Evolutionary conservation across 345 rosid genomes (phyloP).

Genomic region (Laguncularia racemosa): DNA sequence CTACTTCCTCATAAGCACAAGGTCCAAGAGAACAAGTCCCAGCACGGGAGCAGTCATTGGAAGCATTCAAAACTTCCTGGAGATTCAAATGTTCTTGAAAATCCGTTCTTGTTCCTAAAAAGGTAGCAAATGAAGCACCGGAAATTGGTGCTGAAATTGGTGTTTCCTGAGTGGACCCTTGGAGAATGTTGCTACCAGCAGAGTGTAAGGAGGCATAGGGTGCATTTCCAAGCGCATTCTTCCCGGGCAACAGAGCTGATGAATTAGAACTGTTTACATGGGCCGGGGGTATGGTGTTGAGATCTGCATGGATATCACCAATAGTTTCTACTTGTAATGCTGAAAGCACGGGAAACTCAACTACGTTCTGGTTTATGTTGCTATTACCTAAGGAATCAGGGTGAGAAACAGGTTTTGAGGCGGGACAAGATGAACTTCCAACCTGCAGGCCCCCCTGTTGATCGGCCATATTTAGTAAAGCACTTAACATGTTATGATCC

Average conservation of each 20-base stretch:
- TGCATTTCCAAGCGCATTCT: slow-evolving; percentile 21
- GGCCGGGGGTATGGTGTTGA: slow-evolving; percentile 3
- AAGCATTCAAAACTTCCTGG: slow-evolving; percentile 19
- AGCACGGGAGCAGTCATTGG: slow-evolving; percentile 22
- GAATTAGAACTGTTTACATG: slow-evolving; percentile 9
- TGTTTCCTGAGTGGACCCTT: slow-evolving; percentile 19
- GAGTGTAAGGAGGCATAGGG: slow-evolving; percentile 11
- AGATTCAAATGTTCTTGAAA: slow-evolving; percentile 33
- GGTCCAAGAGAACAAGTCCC: slow-evolving; percentile 22
- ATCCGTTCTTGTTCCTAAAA: slow-evolving; percentile 24
- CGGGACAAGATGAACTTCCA: slow-evolving; percentile 11
- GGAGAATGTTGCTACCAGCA: too few relatives aligned
- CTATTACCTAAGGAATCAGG: slow-evolving; percentile 22
- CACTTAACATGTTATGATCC: slow-evolving; percentile 40
- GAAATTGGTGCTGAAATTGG: slow-evolving; percentile 15
- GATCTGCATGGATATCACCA: slow-evolving; percentile 6
- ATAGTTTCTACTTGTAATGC: slow-evolving; percentile 29
- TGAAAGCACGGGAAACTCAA: slow-evolving; percentile 18
- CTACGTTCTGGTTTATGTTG: slow-evolving; percentile 19
- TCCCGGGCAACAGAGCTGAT: slow-evolving; percentile 22
- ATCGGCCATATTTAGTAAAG: slow-evolving; percentile 25
- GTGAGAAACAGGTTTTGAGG: slow-evolving; percentile 18
- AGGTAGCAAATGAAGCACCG: slow-evolving; percentile 22
- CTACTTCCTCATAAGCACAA: slow-evolving; percentile 24
- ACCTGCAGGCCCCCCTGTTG: slow-evolving; percentile 26